Base-by-base conservation (phyloP, 2,329 filamentous ascomycete species). In the Cytospora schulzeri region DNA sequence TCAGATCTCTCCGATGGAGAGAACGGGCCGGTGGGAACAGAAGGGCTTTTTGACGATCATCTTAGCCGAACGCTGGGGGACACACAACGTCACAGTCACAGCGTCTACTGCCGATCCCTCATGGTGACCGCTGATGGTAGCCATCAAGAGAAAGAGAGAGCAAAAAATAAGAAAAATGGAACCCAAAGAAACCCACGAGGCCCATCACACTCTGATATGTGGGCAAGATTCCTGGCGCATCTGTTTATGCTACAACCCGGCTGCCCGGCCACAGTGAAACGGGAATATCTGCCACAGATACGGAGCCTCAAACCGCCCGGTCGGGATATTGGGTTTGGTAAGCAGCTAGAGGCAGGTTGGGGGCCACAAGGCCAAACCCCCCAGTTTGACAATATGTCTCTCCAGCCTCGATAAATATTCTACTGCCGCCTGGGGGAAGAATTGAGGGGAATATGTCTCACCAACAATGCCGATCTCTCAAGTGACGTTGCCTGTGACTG, bases 231-330 rank as follows among this genome's bases (percentile, higher is more conserved):
- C 15, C n/a, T 24, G 45, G 45, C 45, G 45, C 45, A 48, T 24
- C n/a, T 14, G 45, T 4, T 48, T 48, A 19, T 12, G 24, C 52
- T 33, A 31, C 35, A 51, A 33, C 59, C 45, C 51, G 53, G 59
- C 59, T 50, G 58, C 50, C 59, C 55, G 59, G 55, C 60, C 60
- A n/a, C n/a, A 62, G 59, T 56, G n/a, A 26, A n/a, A 26, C 35
- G 15, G 26, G 26, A 31, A 26, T 38, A 38, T 26, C n/a, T 38
- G 54, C 22, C 48, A 17, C 28, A 59, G 62, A 60, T 26, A 55
- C 56, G 29, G 56, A 64, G 62, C 56, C 55, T 64, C 62, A 64
- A 64, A 64, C 62, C 53, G 57, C 62, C 57, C 50, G 56, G 62
- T 35, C 62, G 57, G 26, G 31, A 50, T 14, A 29, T 53, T 26